These are phyloP conservation scores for Delphinella strobiligena DNA, from an alignment of 2,329 filamentous ascomycete species.

Conservation along the genomic window DNA sequence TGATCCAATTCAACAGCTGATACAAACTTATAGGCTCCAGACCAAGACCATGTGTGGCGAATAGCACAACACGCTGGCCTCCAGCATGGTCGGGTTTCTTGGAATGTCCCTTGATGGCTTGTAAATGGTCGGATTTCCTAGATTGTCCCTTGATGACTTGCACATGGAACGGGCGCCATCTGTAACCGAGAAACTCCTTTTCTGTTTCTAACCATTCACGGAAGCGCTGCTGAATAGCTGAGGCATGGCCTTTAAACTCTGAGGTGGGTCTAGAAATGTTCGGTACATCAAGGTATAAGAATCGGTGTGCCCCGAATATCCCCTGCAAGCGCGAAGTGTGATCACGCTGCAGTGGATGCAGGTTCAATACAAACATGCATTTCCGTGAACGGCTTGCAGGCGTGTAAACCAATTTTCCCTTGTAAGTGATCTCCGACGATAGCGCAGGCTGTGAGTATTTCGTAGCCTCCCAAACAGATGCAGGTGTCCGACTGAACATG, in stretches of 20 bases:
- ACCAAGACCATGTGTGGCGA: constrained; percentile 14
- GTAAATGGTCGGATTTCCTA: too few relatives aligned
- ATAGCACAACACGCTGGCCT: constrained; percentile 13
- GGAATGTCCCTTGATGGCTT: constrained; percentile 22
- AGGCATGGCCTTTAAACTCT: constrained; percentile 12
- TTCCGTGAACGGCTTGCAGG: not conserved
- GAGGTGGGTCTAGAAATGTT: constrained; percentile 13
- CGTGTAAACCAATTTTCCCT: constrained; percentile 4
- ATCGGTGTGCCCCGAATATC: constrained; percentile 24
- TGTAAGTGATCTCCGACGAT: constrained; percentile 2
- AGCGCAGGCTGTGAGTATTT: not conserved
- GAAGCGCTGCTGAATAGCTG: constrained; percentile 13
- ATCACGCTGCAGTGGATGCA: constrained; percentile 13
- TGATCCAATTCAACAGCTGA: constrained; percentile 27
- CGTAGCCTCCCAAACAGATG: not conserved
- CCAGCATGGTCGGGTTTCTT: constrained; percentile 3
- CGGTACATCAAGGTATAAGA: constrained; percentile 30
- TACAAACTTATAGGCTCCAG: constrained; percentile 13
- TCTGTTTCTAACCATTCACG: constrained; percentile 23
- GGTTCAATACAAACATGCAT: constrained; percentile 13
- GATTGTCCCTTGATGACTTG: constrained; percentile 23
- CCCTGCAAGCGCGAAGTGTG: constrained; percentile 14
- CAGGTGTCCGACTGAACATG: constrained; percentile 1
- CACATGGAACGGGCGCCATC: constrained; percentile 28
- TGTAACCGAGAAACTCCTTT: constrained; percentile 28